These are phyloP conservation scores for Aureobasidium subglaciale DNA, from an alignment of 2,329 filamentous ascomycete species.

Conservation along the genomic window DNA sequence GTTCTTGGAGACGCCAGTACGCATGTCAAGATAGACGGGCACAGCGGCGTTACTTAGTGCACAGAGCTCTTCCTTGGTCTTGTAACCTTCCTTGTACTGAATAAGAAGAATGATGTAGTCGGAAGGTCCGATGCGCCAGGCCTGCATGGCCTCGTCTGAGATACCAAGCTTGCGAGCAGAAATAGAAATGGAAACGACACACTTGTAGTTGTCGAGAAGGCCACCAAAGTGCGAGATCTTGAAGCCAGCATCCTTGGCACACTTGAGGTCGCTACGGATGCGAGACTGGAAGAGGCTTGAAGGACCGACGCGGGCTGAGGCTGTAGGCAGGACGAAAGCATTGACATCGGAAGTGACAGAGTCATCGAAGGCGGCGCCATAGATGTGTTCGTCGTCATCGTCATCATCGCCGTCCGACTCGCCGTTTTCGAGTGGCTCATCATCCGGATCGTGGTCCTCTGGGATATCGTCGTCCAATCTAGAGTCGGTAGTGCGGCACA, in stretches of 20 bases:
- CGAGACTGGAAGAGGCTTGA: conserved; percentile 20
- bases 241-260: conserved; percentile 59
- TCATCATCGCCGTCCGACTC: too few species aligned
- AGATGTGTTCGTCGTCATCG: conserved; percentile 32
- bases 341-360: background rate
- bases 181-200: conserved; percentile 60
- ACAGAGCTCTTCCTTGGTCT: conserved; percentile 48
- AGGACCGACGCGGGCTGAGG: background rate
- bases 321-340: background rate
- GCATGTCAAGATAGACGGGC: conserved; percentile 47
- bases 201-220: conserved; percentile 40
- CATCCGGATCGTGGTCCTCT: conserved; percentile 20
- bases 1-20: conserved; percentile 60
- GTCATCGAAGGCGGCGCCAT: conserved; percentile 23
- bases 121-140: conserved; percentile 61
- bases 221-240: conserved; percentile 57
- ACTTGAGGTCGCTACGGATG: conserved; percentile 48
- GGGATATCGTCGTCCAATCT: conserved; percentile 28
- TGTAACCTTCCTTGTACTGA: conserved; percentile 57
- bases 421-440: too few species aligned
- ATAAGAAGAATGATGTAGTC: conserved; percentile 72
- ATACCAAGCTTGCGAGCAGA: conserved; percentile 64
- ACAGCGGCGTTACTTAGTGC: conserved; percentile 30
- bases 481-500: conserved; percentile 33
- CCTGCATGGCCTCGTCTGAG: conserved; percentile 64